Base-by-base conservation (phyloP, 2,329 filamentous ascomycete genomes). In the Cadophora luteo-olivacea region DNA sequence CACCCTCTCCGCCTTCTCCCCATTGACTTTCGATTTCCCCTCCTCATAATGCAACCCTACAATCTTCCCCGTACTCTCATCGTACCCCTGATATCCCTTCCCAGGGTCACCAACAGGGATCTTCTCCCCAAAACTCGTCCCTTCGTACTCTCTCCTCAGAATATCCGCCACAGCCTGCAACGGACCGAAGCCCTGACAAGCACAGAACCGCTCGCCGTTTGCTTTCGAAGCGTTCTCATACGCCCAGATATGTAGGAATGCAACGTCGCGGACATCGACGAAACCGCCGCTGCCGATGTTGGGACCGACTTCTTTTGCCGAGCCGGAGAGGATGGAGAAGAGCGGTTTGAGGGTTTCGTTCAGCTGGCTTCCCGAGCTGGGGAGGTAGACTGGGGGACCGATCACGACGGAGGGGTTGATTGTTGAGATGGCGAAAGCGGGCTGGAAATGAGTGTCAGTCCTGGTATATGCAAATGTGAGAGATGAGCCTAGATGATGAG, bases 201-300 rank as follows among this genome's bases (percentile, higher is more conserved):
- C 77, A 24, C 84, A 76, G 68, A 81, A 84, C 9, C 82, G 75
- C 72, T 84, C 77, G 2, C 81, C 80, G 66, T 83, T 74, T 0
- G 80, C 76, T 52, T 78, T 70, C 0, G 76, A 72, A 0, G 79
- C 73, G 38, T 83, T 74, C 66, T 81, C 78, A 24, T 79, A 77
- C 0, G 76, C 75, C 73, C 79, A 83, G 1, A 80, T 73, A 16
- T 81, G 75, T 52, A 82, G 74, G 8, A 77, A 75, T 1, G 81
- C 81, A 0, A 84, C 82, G 67, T 84, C 82, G 5, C 81, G 77
- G 0, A 84, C 81, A 68, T 84, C 83, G 16, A 84, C 80, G 54
- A 73, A 77, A 9, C 75, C 75, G 2, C 71, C 75, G 0, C 77
- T 70, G 5, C 73, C 76, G 14, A 72, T 70, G 2, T 71, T 70